Evolutionary conservation across 2,329 filamentous ascomycete species (phyloP), one percentile per base, ranked within the genome.

Genomic region (Alternaria conjuncta): DNA sequence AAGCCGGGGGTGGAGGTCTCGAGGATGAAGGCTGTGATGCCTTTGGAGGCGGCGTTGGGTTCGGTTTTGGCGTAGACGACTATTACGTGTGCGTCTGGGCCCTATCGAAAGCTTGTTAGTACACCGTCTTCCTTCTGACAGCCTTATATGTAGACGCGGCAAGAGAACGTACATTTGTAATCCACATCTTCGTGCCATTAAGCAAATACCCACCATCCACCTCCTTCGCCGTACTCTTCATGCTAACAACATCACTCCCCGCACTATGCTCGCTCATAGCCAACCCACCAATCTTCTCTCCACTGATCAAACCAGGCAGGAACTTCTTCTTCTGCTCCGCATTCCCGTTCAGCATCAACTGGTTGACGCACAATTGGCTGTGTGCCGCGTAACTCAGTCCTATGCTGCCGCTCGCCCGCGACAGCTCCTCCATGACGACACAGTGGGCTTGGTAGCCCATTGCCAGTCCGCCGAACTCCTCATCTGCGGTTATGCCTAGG

Each of bases 391-490:
- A 99, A 71, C 93, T 97, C 50, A 99, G 87, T 0, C 89, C 95
- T 73, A 97, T 93, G 66, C 89, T 92, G 81, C 87, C 94, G 56
- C 91, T 95, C 3, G 95, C 95, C 62, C 95, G 87, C 60, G 92
- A 96, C 45, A 99, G 85, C 84, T 98, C 96, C 82, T 99, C 96
- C 89, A 98, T 92, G 49, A 97, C 93, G 7, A 97, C 85, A 77
- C 93, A 97, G 82, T 99, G 96, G 47, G 96, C 95, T 83, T 98
- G 95, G 81, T 98, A 99, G 11, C 96, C 96, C 89, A 98, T 91
- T 1, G 86, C 92, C 49, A 98, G 82, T 3, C 95, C 96, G 41
- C 96, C 96, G 56, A 96, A 93, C 60, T 93, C 91, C 82, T 97
- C 94, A 75, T 97, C 93, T 18, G 93, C 96, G 9, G 96, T 98